Percentiles rank a stretch among this genome's conserved stretches.
phyloP scores from a whole-genome alignment of 73 alveolate species.

The Paramecium tetraurelia region DNA sequence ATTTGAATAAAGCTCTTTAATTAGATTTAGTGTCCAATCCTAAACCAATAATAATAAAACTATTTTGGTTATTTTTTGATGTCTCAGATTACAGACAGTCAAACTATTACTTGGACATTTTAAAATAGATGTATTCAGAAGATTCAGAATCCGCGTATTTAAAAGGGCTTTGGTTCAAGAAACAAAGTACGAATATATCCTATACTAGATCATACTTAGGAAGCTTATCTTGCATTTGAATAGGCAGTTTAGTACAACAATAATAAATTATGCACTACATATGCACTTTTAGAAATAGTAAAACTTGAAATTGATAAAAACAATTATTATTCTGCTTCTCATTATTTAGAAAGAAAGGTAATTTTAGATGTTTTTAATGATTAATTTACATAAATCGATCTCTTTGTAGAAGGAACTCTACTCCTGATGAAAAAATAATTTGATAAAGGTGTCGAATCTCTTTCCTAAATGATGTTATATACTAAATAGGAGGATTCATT shows the following conservation, averaged over 20 bases:
- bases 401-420: slow-evolving; percentile 76
- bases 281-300: slow-evolving; percentile 74
- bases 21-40: neutral
- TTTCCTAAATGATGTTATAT: slow-evolving; percentile 62
- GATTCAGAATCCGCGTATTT: slow-evolving; percentile 68
- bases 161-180: slow-evolving; percentile 65
- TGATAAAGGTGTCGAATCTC: slow-evolving; percentile 67
- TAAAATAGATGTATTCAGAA: slow-evolving; percentile 18
- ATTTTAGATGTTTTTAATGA: slow-evolving; percentile 59
- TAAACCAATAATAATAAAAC: slow-evolving; percentile 20
- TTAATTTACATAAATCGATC: slow-evolving; percentile 55
- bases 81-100: neutral
- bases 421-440: slow-evolving; percentile 76
- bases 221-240: slow-evolving; percentile 73
- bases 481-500: slow-evolving; percentile 38
- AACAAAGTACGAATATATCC: slow-evolving; percentile 1
- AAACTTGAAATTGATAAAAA: slow-evolving; percentile 71
- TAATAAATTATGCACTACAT: slow-evolving; percentile 65
- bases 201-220: slow-evolving; percentile 48
- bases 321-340: slow-evolving; percentile 81
- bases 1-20: slow-evolving; percentile 52
- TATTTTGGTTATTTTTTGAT: neutral
- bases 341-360: slow-evolving; percentile 71
- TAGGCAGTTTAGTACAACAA: slow-evolving; percentile 68
- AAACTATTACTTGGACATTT: neutral